These are phyloP conservation scores for Neurospora sp. DNA, from an alignment of 2,329 filamentous ascomycete genomes.

Conservation along the genomic window DNA sequence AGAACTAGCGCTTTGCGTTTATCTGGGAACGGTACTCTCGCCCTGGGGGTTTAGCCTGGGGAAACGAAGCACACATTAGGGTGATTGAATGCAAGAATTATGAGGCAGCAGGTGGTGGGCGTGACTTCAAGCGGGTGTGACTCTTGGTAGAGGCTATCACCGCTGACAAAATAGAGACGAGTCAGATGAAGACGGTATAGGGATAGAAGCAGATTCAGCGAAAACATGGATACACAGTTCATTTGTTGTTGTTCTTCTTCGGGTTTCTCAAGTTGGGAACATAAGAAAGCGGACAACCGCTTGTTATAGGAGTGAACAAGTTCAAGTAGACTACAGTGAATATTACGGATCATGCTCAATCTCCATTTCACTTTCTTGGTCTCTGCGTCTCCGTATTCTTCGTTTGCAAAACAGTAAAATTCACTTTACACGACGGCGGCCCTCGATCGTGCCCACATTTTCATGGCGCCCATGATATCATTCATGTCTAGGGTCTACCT, in stretches of 20 bases:
- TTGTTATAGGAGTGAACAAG: too few relatives aligned
- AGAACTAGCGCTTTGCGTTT: neutral
- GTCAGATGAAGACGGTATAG: neutral
- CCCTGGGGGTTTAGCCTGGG: neutral
- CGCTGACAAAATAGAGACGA: neutral
- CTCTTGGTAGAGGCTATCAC: neutral
- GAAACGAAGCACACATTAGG: neutral
- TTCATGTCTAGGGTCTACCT: too few relatives aligned
- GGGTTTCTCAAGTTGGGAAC: too few relatives aligned
- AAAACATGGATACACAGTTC: neutral
- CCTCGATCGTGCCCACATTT: too few relatives aligned
- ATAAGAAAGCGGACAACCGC: too few relatives aligned
- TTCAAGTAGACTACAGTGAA: too few relatives aligned
- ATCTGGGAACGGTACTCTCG: neutral
- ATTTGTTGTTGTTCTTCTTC: too few relatives aligned
- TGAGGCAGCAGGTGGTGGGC: neutral
- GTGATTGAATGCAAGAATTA: neutral
- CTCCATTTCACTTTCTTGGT: rapidly evolving
- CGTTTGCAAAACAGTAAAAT: too few relatives aligned
- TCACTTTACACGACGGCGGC: too few relatives aligned
- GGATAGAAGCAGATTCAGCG: neutral
- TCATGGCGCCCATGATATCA: too few relatives aligned
- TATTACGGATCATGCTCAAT: too few relatives aligned
- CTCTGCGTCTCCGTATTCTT: too few relatives aligned
- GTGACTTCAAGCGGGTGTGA: neutral